Base-by-base conservation (phyloP, 2,329 filamentous ascomycete genomes). In the Penicillium fuscoglaucum region DNA sequence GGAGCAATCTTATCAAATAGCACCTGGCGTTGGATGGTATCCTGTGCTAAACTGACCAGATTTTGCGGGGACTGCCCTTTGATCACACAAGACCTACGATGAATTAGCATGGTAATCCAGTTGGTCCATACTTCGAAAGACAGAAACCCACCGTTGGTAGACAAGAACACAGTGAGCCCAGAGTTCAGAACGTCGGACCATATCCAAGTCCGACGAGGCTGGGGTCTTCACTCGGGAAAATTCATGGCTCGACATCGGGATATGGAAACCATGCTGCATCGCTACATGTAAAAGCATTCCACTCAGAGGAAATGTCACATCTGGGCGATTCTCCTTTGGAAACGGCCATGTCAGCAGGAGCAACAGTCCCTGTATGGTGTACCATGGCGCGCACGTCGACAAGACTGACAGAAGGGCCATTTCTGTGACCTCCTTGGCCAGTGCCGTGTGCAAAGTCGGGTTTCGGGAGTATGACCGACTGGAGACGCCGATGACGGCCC, bases 401-500 rank as follows among this genome's bases (percentile, higher is more conserved):
- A 66, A 47, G 1, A 69, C 63, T 2, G 74, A 75, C 17, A 76
- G 57, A 12, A 78, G 68, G 1, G 73, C 73, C 69, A 76, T 69
- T n/a, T 75, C 70, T 0, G 68, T 61, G 6, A 78, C 67, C 39
- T 68, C 72, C 15, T 67, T 65, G 4, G 72, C 66, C 7, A 79
- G 61, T 1, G 73, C 72, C 2, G 63, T 68, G 7, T 76, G 60
- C 10, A 78, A 50, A 0, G 76, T 78, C 3, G 76, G 76, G 46
- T 79, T 77, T 26, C 66, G 72, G 1, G 66, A 44, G 52, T 76
- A 79, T 4, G 70, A 70, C 9, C 76, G 68, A 56, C 72, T 75
- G 15, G 71, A 70, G 10, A 75, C 70, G 2, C 72, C 70, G 15
- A 77, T 68, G 6, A 79, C 88, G 48, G 89, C 84, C 92, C 92